Percentiles rank a stretch among this genome's conserved stretches.
Conservation (phyloP, 192 early-diverging fungal species). For the Backusella liffmaniae region DNA sequence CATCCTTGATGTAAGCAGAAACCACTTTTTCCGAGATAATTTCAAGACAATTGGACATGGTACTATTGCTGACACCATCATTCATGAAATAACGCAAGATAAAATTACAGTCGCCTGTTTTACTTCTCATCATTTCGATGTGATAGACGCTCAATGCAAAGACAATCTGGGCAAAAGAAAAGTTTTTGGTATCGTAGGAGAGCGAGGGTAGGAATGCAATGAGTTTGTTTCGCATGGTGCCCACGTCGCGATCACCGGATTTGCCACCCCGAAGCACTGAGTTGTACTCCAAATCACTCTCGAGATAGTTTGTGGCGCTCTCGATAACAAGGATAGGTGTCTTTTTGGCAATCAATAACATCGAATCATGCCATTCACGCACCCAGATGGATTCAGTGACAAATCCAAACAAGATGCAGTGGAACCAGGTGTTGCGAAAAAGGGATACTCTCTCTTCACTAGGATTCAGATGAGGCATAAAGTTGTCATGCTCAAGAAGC, state of each 20-base stretch:
- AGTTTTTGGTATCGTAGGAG: conserved; percentile 49
- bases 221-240: conserved; percentile 53
- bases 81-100: conserved; percentile 85
- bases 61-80: conserved; percentile 73
- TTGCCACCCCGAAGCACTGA: conserved; percentile 69
- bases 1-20: conserved; percentile 45
- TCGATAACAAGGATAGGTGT: conserved; percentile 81
- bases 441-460: conserved; percentile 61
- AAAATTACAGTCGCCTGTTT: conserved; percentile 61
- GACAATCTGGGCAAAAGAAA: conserved; percentile 70
- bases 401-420: conserved; percentile 75
- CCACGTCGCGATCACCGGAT: conserved; percentile 41
- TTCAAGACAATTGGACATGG: conserved; percentile 71
- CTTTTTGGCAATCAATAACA: conserved; percentile 73
- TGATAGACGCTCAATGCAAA: conserved; percentile 86
- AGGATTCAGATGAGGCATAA: conserved; percentile 51
- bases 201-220: conserved; percentile 53
- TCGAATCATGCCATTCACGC: conserved; percentile 65
- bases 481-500: conserved; percentile 58
- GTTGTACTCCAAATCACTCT: conserved; percentile 84
- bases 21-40: conserved; percentile 63
- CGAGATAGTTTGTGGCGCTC: conserved; percentile 69
- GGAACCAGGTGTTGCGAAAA: conserved; percentile 92
- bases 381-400: conserved; percentile 70
- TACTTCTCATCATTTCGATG: conserved; percentile 76